Conservation (phyloP, 257 asterid genomes). For the Hygrophila difformis region DNA sequence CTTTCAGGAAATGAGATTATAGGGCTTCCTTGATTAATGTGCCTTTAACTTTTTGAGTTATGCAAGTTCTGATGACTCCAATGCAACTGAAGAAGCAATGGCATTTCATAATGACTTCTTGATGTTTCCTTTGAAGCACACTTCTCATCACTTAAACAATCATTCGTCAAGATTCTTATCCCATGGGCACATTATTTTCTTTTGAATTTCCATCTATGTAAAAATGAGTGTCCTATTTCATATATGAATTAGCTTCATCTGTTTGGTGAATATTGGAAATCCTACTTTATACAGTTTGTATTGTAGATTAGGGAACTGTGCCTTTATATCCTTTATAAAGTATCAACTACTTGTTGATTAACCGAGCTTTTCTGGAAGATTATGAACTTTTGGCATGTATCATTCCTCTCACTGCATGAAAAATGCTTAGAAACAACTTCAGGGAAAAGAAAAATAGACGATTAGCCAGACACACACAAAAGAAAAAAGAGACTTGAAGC, state of each 20-base stretch:
- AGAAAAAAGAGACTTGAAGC: no score
- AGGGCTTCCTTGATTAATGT: no score
- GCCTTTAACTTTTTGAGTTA: no score
- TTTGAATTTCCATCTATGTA: no score
- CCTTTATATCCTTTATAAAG: background rate
- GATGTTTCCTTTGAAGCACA: background rate
- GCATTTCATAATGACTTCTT: background rate
- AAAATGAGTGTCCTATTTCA: background rate
- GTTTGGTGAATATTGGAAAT: conserved; percentile 3
- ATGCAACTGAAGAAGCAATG: conserved; percentile 10
- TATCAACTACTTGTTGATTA: conserved; percentile 10
- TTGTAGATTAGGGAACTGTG: background rate
- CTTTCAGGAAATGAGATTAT: no score
- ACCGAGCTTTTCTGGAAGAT: background rate
- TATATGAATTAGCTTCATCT: conserved; percentile 1
- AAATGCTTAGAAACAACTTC: background rate
- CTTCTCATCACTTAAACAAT: no score
- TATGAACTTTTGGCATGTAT: conserved; percentile 4
- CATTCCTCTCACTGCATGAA: background rate
- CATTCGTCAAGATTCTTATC: no score
- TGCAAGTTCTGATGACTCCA: no score
- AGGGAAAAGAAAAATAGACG: no score
- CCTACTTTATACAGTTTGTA: no score
- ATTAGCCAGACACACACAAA: no score
- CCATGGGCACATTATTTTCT: no score